These are phyloP conservation scores for Microdochium bolleyi DNA, from an alignment of 2,329 filamentous ascomycete genomes.

Conservation along the genomic window DNA sequence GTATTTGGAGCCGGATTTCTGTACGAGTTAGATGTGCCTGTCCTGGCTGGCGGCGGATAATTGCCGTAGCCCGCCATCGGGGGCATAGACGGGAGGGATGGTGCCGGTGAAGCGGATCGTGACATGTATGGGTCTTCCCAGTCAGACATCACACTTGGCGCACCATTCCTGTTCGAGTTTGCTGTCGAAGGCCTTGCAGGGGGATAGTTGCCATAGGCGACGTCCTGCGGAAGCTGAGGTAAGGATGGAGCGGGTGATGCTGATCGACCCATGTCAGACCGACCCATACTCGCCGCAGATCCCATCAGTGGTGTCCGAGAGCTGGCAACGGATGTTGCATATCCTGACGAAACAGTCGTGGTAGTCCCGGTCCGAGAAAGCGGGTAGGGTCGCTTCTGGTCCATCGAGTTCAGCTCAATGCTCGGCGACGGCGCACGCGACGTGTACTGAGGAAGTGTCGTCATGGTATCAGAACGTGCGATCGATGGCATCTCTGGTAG, in stretches of 20 bases:
- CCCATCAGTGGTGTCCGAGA: conserved; percentile 56
- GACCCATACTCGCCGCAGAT: conserved; percentile 54
- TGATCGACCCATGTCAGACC: conserved; percentile 47
- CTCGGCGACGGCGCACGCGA: conserved; percentile 46
- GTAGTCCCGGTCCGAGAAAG: background rate
- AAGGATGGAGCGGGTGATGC: conserved; percentile 28
- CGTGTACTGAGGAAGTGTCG: conserved; percentile 54
- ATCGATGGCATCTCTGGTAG: conserved; percentile 51
- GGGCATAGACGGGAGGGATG: conserved; percentile 22
- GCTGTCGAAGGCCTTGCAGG: conserved; percentile 7
- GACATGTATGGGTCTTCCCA: conserved; percentile 4
- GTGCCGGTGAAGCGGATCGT: conserved; percentile 26
- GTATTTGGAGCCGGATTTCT: conserved; percentile 14
- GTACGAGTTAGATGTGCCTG: conserved; percentile 27
- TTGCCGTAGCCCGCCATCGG: conserved; percentile 3
- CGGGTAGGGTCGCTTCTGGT: conserved; percentile 40
- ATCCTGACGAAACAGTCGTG: conserved; percentile 1
- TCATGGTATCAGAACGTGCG: conserved; percentile 50
- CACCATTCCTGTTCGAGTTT: background rate
- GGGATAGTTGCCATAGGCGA: conserved; percentile 37
- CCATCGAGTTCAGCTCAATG: conserved; percentile 44
- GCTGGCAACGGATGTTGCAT: conserved; percentile 30
- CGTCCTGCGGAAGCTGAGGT: conserved; percentile 46
- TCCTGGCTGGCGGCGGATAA: conserved; percentile 21
- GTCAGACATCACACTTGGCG: background rate